phyloP scores from a whole-genome alignment of 2,329 filamentous ascomycete genomes.

The Paracorniculantispora psalliotae region DNA sequence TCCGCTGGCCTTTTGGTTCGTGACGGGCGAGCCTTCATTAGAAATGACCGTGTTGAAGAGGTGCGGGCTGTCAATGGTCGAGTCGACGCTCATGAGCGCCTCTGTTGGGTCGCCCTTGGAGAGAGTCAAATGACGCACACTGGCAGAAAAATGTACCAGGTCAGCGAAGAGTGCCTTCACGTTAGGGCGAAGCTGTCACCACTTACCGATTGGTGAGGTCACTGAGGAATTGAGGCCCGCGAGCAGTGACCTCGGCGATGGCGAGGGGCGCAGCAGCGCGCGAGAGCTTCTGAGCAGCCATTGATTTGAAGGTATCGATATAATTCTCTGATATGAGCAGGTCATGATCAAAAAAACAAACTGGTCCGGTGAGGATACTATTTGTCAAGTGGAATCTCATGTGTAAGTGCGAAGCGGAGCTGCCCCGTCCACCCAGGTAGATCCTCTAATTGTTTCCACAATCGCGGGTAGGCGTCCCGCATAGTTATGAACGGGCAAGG shows the following conservation, averaged over 20 bases:
- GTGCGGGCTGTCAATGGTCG: constrained; percentile 57
- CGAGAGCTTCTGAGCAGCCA: neutral
- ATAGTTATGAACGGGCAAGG: neutral
- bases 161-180: neutral
- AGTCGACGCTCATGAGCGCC: neutral
- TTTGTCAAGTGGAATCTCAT: neutral
- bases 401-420: neutral
- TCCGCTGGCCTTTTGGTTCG: constrained; percentile 71
- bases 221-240: neutral
- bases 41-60: constrained; percentile 74
- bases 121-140: neutral
- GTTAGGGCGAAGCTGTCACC: neutral
- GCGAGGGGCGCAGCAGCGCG: neutral
- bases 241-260: neutral
- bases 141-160: neutral
- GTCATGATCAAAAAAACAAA: neutral
- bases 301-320: neutral
- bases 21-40: constrained; percentile 69
- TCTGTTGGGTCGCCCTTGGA: neutral
- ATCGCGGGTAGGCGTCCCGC: neutral
- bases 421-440: neutral
- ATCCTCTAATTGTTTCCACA: neutral
- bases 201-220: neutral
- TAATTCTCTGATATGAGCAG: neutral
- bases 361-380: neutral